Conservation (phyloP, 345 rosid genomes). For the Salix exigua region DNA sequence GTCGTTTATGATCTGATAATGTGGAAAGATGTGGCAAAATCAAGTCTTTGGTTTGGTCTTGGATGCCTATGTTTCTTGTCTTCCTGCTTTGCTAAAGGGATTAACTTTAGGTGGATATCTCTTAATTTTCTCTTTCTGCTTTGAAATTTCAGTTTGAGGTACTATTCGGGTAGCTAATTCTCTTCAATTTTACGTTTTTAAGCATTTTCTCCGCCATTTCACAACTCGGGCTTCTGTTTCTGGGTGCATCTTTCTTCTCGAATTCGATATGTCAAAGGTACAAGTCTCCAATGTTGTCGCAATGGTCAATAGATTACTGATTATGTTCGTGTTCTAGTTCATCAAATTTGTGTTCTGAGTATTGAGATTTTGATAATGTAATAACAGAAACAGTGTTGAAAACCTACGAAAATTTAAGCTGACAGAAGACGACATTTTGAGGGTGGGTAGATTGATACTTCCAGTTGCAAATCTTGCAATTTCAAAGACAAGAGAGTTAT, state of each 20-base stretch:
- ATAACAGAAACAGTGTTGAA: constrained; percentile 45
- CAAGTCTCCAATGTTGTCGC: neutral
- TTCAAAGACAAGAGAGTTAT: constrained; percentile 56
- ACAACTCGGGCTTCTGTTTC: constrained; percentile 71
- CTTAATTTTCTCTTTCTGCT: neutral
- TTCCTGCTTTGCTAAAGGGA: constrained; percentile 74
- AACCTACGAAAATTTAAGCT: constrained; percentile 43
- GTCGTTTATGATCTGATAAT: constrained; percentile 51
- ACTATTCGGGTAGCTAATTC: constrained; percentile 1
- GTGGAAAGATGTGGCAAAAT: constrained; percentile 86
- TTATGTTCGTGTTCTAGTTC: neutral
- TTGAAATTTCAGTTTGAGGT: constrained; percentile 1
- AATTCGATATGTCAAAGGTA: constrained; percentile 74
- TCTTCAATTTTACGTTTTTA: constrained; percentile 18
- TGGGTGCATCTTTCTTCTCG: constrained; percentile 76
- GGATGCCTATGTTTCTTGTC: constrained; percentile 77
- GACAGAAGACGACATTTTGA: constrained; percentile 65
- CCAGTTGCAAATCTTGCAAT: constrained; percentile 74
- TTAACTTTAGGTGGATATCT: constrained; percentile 59
- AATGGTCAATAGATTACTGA: no score
- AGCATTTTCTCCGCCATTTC: constrained; percentile 71
- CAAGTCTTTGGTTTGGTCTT: constrained; percentile 87
- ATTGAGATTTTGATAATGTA: neutral
- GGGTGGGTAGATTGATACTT: constrained; percentile 59
- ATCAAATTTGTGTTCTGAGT: neutral